Conservation (phyloP, 495 filamentous ascomycete species). For the Tuber borchii region DNA sequence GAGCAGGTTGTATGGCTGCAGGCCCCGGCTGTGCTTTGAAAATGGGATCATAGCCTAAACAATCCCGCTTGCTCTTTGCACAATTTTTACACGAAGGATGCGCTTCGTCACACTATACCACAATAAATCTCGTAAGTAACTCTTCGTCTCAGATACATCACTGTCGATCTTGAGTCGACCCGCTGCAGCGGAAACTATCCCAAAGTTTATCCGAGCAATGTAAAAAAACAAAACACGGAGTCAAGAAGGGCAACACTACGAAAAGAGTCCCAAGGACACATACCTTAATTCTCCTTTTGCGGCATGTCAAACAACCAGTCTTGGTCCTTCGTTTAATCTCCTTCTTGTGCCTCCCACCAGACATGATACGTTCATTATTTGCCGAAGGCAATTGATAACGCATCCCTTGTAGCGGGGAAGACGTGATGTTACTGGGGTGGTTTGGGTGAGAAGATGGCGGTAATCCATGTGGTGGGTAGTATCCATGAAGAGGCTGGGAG, state of each 20-base stretch:
- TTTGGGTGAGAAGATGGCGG: conserved; percentile 26
- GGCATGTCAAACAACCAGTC: conserved; percentile 93
- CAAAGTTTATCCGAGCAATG: conserved; percentile 43
- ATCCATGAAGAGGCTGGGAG: conserved; percentile 43
- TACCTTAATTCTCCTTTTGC: conserved; percentile 98
- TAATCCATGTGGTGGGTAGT: conserved; percentile 26
- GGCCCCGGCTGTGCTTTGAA: conserved; percentile 83
- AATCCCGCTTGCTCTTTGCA: conserved; percentile 96
- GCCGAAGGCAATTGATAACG: conserved; percentile 56
- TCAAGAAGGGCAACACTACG: conserved; percentile 23
- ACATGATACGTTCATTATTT: conserved; percentile 57
- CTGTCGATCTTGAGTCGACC: conserved; percentile 22
- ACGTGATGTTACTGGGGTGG: conserved; percentile 38
- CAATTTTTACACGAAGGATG: conserved; percentile 95
- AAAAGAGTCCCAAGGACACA: conserved; percentile 44
- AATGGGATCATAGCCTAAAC: conserved; percentile 94
- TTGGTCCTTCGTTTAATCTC: conserved; percentile 98
- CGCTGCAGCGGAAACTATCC: conserved; percentile 40
- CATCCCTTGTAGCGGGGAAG: conserved; percentile 47
- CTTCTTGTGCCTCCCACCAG: conserved; percentile 85
- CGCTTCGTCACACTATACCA: conserved; percentile 81
- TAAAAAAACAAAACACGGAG: conserved; percentile 17
- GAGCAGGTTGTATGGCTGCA: conserved; percentile 70
- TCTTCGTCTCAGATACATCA: conserved; percentile 45
- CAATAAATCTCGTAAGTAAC: conserved; percentile 33